Evolutionary conservation across 345 rosid species (phyloP), one percentile per base, ranked within the genome.

Genomic region (Rhizophora apiculata): DNA sequence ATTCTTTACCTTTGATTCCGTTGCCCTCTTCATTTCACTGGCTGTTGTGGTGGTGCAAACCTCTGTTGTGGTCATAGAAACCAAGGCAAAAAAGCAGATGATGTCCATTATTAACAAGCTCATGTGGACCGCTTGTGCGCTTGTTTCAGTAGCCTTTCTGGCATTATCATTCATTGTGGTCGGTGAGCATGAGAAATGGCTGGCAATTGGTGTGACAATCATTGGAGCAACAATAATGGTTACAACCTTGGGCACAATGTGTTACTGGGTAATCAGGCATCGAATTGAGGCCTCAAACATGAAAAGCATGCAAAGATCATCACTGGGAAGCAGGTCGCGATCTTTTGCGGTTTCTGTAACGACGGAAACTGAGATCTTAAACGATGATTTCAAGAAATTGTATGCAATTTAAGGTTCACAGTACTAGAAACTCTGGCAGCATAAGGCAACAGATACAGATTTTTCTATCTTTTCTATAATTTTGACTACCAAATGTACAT

Each of bases 41-140:
- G 97, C 93, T 6, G 98, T 91, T 22, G 98, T 94, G 46, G 96
- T 91, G 70, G 96, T 94, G 64, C 98, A 89, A 68, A 94, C 98
- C 8, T 94, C 98, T 1, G 96, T 94, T 31, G 96, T 94, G 6
- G 97, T 90, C 64, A 94, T 91, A 32, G 96, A 91, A 65, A 88
- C 89, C 77, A 94, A 89, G 80, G 97, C 95, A 1, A 91, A 94
- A 87, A 94, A 89, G 87, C 92, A 88, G 64, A 81, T 91, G 97
- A 94, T 94, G 98, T 91, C 95, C 5, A 72, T 91, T 11, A 94
- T 94, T 51, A 94, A 94, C 82, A 94, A 94, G 80, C 52, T 94
- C 72, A 89, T 91, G 98, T 94, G 98, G 98, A 72, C 88, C 26
- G 98, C 98, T 32, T 93, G 98, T 57, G 88, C 83, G 61, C 89